Evolutionary conservation across 306 rosid genomes (phyloP), one percentile per base, ranked within the genome.

Genomic region (Ziziphus jujuba): DNA sequence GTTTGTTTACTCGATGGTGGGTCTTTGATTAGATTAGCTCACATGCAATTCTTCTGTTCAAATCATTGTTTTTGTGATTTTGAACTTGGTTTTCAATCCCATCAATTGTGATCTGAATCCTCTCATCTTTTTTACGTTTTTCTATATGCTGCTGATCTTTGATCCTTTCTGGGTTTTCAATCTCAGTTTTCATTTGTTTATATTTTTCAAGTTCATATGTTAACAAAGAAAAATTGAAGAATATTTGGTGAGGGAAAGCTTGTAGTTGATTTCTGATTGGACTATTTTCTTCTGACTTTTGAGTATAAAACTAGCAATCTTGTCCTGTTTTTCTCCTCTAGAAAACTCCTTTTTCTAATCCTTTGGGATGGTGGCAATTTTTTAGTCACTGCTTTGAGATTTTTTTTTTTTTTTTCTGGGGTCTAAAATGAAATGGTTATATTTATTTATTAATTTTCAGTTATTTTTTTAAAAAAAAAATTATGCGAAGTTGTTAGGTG

Each of bases 401-500:
- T 56, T 8, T 57, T 57, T 4, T 28, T 28, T 28, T 28, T 28
- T 28, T 28, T 28, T 28, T 28, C 4, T 28, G 2, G 2, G 2
- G 33, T 28, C 33, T 23, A n/a, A 14, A 44, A 43, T 45, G 34
- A 13, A 45, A 47, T 47, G 20, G 8, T 45, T 7, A 13, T 19
- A 17, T 48, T n/a, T n/a, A n/a, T n/a, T n/a, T n/a, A n/a, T n/a
- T n/a, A n/a, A n/a, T n/a, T n/a, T n/a, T n/a, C n/a, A n/a, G n/a
- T n/a, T n/a, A n/a, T n/a, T n/a, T n/a, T n/a, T n/a, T n/a, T n/a
- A n/a, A n/a, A n/a, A n/a, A n/a, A n/a, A n/a, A n/a, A n/a, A n/a
- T 50, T 23, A 28, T 50, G 58, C 70, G 63, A 40, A 34, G 28
- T 62, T 55, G 78, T 68, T 80, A 17, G 83, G 78, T 77, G 70